These are phyloP conservation scores for Capronia americana DNA, from an alignment of 2,329 filamentous ascomycete genomes.

Conservation along the genomic window DNA sequence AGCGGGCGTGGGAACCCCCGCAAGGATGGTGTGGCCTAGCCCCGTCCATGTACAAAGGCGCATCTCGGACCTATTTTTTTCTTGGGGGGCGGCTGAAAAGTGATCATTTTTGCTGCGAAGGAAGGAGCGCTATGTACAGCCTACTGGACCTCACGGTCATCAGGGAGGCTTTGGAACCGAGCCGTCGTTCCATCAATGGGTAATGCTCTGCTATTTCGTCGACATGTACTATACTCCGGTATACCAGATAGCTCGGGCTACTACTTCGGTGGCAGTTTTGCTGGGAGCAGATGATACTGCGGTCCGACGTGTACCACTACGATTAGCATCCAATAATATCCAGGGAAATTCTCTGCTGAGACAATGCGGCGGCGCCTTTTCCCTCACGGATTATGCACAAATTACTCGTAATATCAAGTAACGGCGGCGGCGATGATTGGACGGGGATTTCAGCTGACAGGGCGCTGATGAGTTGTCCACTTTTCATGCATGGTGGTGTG, in stretches of 20 bases:
- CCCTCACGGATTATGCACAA: neutral
- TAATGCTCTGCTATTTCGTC: slow-evolving; percentile 16
- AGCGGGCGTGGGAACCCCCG: slow-evolving; percentile 10
- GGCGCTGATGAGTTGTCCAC: slow-evolving; percentile 16
- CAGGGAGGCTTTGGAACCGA: slow-evolving; percentile 3
- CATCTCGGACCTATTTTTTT: slow-evolving; percentile 11
- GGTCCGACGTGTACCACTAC: slow-evolving; percentile 17
- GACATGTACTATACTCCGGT: slow-evolving; percentile 13
- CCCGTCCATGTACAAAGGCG: slow-evolving; percentile 20
- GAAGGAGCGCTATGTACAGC: slow-evolving; percentile 20
- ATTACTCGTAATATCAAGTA: slow-evolving; percentile 20
- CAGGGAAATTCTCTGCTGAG: neutral
- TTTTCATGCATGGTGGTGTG: slow-evolving; percentile 19
- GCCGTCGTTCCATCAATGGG: slow-evolving; percentile 7
- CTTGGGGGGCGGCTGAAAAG: slow-evolving; percentile 21
- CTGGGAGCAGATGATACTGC: neutral
- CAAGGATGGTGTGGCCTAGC: slow-evolving; percentile 22
- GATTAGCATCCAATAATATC: slow-evolving; percentile 12
- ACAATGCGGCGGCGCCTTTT: neutral
- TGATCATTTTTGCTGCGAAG: slow-evolving; percentile 10
- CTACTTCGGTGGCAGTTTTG: slow-evolving; percentile 12
- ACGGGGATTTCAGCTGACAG: neutral
- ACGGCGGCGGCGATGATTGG: slow-evolving; percentile 11
- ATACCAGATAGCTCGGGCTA: slow-evolving; percentile 20
- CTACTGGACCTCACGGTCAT: slow-evolving; percentile 6